Percentiles rank a stretch among this genome's conserved stretches.
phyloP scores from a whole-genome alignment of 345 rosid genomes.

The Eucalyptus polyanthemos region DNA sequence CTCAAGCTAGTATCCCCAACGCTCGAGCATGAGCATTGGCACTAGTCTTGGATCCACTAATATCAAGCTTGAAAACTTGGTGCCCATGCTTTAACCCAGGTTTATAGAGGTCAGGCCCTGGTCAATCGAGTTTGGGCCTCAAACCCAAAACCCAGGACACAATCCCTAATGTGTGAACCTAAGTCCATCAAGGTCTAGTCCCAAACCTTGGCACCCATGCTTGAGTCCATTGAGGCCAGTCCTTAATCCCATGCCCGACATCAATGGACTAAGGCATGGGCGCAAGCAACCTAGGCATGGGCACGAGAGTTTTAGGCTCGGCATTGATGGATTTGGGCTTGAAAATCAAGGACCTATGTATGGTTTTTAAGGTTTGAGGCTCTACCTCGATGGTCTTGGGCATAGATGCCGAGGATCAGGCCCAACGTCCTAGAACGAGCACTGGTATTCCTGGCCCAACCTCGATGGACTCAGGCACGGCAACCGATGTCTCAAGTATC shows the following conservation, averaged over 20 bases:
- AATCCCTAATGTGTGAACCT: background rate
- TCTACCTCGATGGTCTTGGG: background rate
- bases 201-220: background rate
- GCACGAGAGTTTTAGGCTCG: background rate
- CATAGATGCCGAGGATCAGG: too few species aligned
- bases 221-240: too few species aligned
- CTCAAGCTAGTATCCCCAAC: background rate
- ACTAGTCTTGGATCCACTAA: background rate
- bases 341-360: background rate
- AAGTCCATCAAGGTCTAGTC: background rate
- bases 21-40: background rate
- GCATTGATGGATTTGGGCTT: background rate
- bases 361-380: background rate
- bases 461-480: fast-evolving
- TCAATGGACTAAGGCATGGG: background rate
- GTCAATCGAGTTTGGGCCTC: background rate
- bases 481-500: background rate
- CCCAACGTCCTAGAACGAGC: too few species aligned
- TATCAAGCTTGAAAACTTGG: background rate
- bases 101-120: background rate
- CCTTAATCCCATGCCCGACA: background rate
- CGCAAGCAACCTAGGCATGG: too few species aligned
- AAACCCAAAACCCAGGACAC: background rate
- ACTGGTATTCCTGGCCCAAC: too few species aligned
- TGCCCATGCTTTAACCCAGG: background rate